Conservation (phyloP, 139 green algal genomes). For the Chlorella sp. region DNA sequence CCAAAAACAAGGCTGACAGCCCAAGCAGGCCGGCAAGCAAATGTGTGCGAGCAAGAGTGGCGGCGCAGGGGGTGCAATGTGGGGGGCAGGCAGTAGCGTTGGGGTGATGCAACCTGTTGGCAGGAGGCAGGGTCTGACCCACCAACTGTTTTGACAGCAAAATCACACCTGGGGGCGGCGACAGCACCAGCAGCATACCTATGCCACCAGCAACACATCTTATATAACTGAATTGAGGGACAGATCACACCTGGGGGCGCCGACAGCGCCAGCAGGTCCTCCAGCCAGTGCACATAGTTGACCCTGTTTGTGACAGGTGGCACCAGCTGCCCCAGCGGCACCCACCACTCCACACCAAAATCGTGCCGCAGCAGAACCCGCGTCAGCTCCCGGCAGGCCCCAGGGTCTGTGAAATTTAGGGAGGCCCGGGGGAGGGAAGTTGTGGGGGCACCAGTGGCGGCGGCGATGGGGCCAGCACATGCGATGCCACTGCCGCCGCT, state of each 20-base stretch:
- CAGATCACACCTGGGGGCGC: constrained; percentile 47
- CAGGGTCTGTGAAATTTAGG: constrained; percentile 75
- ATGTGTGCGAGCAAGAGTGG: neutral
- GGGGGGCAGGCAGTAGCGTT: too few species aligned
- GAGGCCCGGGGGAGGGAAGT: neutral
- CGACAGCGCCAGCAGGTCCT: constrained; percentile 85
- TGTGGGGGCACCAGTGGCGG: neutral
- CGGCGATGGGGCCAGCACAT: neutral
- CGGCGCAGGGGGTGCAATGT: neutral
- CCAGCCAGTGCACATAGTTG: constrained; percentile 96
- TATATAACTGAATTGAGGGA: too few species aligned
- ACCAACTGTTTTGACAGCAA: too few species aligned
- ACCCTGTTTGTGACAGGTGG: constrained; percentile 83
- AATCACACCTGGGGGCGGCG: too few species aligned
- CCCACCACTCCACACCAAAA: constrained; percentile 77
- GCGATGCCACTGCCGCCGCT: neutral
- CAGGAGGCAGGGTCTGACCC: too few species aligned
- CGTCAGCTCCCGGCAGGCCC: constrained; percentile 81
- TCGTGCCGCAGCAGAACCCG: constrained; percentile 71
- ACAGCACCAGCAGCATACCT: too few species aligned
- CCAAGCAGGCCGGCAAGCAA: too few species aligned
- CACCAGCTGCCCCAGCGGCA: constrained; percentile 85
- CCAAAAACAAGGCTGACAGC: too few species aligned
- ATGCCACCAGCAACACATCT: too few species aligned
- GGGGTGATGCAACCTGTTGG: too few species aligned